Evolutionary conservation across 2,329 filamentous ascomycete species (phyloP), one percentile per base, ranked within the genome.

Genomic region (Leptographium lundbergii): DNA sequence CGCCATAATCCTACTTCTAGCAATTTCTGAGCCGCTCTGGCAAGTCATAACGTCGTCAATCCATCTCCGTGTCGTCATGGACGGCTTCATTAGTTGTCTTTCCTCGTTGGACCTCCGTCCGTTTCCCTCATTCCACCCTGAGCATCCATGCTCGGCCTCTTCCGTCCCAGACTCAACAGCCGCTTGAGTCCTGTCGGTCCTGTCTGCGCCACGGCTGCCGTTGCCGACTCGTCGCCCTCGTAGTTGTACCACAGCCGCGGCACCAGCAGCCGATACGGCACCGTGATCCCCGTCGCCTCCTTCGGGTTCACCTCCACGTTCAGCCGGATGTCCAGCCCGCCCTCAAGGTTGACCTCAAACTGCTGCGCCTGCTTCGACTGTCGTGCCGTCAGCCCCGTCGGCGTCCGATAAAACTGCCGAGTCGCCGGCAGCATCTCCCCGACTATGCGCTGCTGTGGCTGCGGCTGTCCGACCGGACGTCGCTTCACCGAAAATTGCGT

Each of bases 281-380:
- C 82, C 0, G 94, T 99, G 63, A 89, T 90, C 17, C 94, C 95
- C 0, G 88, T 81, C 0, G 94, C 92, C 66, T 99, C 91, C 63
- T 83, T 84, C 52, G 88, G 81, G 66, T 87, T 91, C 62, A 96
- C 84, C 73, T 99, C 94, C 62, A 96, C 84, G 66, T 96, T 96
- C 51, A 99, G 73, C 56, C 84, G 88, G 42, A 99, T 86, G 64
- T 96, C 91, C 11, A 99, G 75, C 0, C 90, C 91, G 34, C 87
- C 87, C 68, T 94, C 83, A 0, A 96, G 77, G 67, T 96, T 84
- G 61, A 97, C 81, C 11, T 81, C 78, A 51, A 77, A 76, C 22
- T 75, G 75, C 48, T 78, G 75, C 2, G 76, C 70, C 62, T 80
- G 78, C 65, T 77, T 79, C 64, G 79, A 74, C 64, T 86, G 78